A percentile compares a stretch with the other conserved stretches of the same genome.
phyloP scores from a whole-genome alignment of 495 filamentous ascomycete genomes.

The Penicillium turbatum region DNA sequence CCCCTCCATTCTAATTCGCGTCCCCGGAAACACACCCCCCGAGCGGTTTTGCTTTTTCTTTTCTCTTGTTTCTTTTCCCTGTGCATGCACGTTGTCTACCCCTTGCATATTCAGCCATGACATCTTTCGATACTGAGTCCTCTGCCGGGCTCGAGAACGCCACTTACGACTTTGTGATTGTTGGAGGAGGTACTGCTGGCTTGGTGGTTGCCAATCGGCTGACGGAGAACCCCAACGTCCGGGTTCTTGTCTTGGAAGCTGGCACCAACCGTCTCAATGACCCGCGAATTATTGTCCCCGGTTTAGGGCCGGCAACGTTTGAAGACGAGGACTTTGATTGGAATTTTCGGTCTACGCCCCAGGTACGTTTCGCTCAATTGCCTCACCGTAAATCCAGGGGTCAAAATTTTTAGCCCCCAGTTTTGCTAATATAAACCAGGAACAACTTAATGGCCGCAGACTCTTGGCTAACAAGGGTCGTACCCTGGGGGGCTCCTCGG shows the following conservation, averaged over 20 bases:
- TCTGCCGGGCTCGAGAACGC: conserved; percentile 1
- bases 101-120: neutral
- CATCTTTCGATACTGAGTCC: conserved; percentile 11
- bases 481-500: conserved; percentile 53
- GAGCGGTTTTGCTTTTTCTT: neutral
- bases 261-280: conserved; percentile 43
- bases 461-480: conserved; percentile 39
- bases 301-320: conserved; percentile 32
- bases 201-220: conserved; percentile 46
- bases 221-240: conserved; percentile 37
- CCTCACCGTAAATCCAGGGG: neutral
- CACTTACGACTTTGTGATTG: conserved; percentile 15
- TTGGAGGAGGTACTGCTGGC: conserved; percentile 21
- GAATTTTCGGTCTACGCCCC: conserved; percentile 48
- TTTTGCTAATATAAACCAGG: conserved; percentile 5
- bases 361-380: conserved; percentile 26
- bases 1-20: too few relatives aligned
- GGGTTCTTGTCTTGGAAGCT: conserved; percentile 52
- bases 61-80: neutral
- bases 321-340: conserved; percentile 51
- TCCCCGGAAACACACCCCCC: neutral
- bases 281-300: conserved; percentile 40
- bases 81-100: neutral
- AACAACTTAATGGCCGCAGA: conserved; percentile 21
- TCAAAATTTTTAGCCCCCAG: neutral